Base-by-base conservation (phyloP, 225 moss, liverwort and hornwort genomes). In the Thuidium tamariscinum region DNA sequence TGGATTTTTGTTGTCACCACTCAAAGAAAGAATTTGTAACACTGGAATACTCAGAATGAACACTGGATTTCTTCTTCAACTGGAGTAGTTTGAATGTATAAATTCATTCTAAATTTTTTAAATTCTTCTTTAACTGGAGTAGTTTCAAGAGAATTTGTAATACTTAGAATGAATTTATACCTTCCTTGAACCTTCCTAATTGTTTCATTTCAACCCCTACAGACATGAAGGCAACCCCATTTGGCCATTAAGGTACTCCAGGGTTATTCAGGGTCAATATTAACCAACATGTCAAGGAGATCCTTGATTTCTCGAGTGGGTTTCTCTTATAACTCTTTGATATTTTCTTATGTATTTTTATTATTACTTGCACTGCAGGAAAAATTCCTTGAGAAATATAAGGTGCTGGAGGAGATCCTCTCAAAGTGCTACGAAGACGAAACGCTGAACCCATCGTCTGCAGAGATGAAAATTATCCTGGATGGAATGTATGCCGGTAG, bases 341-440 rank as follows among this genome's bases (percentile, higher is more conserved):
- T 41, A 13, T 19, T 67, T 30, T 48, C 76, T 81, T 48, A 81
- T 84, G 64, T 70, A 77, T 77, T 77, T 77, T 77, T 65, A 48
- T 34, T 32, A 23, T 62, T 5, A 79, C 80, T 55, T 89, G 78
- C 66, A 51, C 57, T 86, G 84, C 86, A 92, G 92, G 81, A 65
- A 17, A 86, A 69, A 73, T 98, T 98, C 84, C 82, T 98, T 74
- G 95, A 98, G 74, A 95, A 98, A 85, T 98, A 98, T 81, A 96
- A 96, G 92, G 88, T 89, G 49, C 82, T 98, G 87, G 97, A 98
- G 90, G 92, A 91, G 41, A 89, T 96, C 34, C 90, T 98, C 49
- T 77, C 87, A 16, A 95, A 95, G 89, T 98, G 97, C 90, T 98
- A 98, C 89, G 89, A 91, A 39, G 91, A 88, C 17, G 97, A 96